Evolutionary conservation across 192 early-diverging fungal genomes (phyloP), one percentile per base, ranked within the genome.

Genomic region (Podila horticola): DNA sequence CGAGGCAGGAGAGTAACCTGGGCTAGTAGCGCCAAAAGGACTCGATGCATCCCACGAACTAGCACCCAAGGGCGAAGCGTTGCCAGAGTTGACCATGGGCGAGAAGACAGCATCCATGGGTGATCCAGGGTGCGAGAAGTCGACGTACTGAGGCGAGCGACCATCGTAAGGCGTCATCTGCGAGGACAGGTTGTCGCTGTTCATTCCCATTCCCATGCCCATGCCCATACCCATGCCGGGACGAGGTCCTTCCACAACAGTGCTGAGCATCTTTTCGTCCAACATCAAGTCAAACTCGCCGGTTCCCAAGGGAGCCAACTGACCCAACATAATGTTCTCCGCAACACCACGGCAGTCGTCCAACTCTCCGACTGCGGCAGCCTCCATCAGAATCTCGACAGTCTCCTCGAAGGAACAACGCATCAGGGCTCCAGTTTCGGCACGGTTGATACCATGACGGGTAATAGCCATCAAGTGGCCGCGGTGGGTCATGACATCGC

Each of bases 331-430:
- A 41, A 99, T 97, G 84, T 96, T 97, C 82, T 98, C 98, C 4
- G 96, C 95, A 38, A 99, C 98, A 60, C 98, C 98, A 74, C 91
- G 90, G 82, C 97, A 98, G 83, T 96, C 94, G 84, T 99, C 98
- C 58, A 95, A 36, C 74, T 97, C 94, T 67, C 96, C 98, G 24
- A 90, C 90, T 48, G 93, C 91, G 6, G 98, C 96, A 5, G 97
- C 95, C 38, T 98, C 96, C 89, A 99, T 93, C 71, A 99, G 89
- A 82, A 98, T 93, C 86, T 99, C 98, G 0, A 99, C 98, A 0
- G 98, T 98, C 86, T 99, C 98, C 86, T 99, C 98, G 65, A 99
- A 99, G 12, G 98, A 97, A 66, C 94, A 94, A 48, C 97, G 91
- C 88, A 97, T 96, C 58, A 99, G 85, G 12, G 95, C 96, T 58